Evolutionary conservation across 1,284 basidiomycete species (phyloP), one percentile per base, ranked within the genome.

Genomic region (Amylostereum areolatum): DNA sequence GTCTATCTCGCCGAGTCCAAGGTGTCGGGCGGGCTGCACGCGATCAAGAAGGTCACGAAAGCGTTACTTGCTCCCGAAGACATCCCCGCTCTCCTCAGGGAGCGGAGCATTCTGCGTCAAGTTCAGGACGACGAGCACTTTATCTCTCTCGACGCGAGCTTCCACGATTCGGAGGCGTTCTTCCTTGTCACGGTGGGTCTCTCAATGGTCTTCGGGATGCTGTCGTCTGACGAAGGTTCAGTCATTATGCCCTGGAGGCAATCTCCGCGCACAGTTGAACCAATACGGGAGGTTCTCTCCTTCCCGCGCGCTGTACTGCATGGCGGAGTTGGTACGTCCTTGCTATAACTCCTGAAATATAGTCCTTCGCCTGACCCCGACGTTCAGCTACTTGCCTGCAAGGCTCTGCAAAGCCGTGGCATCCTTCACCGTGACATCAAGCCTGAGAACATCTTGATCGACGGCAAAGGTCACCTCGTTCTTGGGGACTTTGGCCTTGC

Each of bases 31-130:
- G 12, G 18, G 33, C 32, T 46, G 9, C 30, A 33, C 25, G 45
- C 45, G 7, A 24, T 46, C 45, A 46, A 46, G 45, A 46, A 36
- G 45, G 37, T 46, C 6, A 25, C 18, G 33, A 46, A 46, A 35
- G 33, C 12, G 8, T 46, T 35, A 7, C 45, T 46, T 27, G 45
- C 28, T 35, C 27, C 32, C 2, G 32, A 11, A 7, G 33, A 31
- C 33, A 37, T 37, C 11, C 12, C 25, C n/a, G 10, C 28, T 32
- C 12, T 46, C 10, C n/a, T 46, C 25, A 24, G 18, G 12, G 45
- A 46, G 45, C 45, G 35, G 45, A 32, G 45, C 45, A 28, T 28
- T 18, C 25, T 46, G 11, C 32, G 34, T 10, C n/a, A 35, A 35
- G 34, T 37, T 3, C 34, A 35, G 25, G 45, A 35, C 5, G 18